A percentile compares a stretch with the other conserved stretches of the same genome.
Conservation (phyloP, 2,329 filamentous ascomycete species). For the Aspergillus puulaauensis region DNA sequence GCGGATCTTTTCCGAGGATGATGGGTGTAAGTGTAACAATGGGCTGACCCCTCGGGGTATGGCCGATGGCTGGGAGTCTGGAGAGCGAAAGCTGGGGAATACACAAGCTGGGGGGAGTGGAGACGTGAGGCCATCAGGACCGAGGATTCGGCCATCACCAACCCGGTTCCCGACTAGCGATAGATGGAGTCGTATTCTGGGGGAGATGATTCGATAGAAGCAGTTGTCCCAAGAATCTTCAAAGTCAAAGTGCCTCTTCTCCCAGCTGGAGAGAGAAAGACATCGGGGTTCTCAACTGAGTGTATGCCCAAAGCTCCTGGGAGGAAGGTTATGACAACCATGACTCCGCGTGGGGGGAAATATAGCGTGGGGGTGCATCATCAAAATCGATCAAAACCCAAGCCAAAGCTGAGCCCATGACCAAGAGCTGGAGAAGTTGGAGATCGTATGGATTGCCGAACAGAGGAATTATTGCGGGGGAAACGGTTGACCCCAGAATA, state of each 20-base stretch:
- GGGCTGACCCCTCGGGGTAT: conserved; percentile 24
- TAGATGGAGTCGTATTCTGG: not conserved
- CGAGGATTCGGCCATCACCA: not conserved
- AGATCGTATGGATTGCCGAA: not conserved
- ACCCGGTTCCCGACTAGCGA: not conserved
- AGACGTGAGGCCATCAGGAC: not conserved
- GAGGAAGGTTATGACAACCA: not conserved
- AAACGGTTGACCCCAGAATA: not conserved
- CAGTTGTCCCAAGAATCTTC: not conserved
- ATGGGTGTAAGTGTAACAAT: conserved; percentile 10
- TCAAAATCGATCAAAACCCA: not conserved
- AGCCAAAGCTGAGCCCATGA: not conserved
- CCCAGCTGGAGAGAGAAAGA: not conserved
- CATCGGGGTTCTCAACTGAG: not conserved
- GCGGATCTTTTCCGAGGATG: conserved; percentile 9
- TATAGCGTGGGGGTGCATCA: not conserved
- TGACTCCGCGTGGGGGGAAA: not conserved
- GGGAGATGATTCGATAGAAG: not conserved
- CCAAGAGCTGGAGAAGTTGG: not conserved
- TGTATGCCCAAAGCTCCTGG: not conserved
- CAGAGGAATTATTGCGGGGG: not conserved
- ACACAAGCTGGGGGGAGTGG: not conserved
- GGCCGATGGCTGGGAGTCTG: conserved; percentile 20
- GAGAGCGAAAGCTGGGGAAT: conserved; percentile 6
- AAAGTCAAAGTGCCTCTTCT: not conserved